Evolutionary conservation across 2,329 filamentous ascomycete genomes (phyloP).

Genomic region (Botrytis byssoidea): DNA sequence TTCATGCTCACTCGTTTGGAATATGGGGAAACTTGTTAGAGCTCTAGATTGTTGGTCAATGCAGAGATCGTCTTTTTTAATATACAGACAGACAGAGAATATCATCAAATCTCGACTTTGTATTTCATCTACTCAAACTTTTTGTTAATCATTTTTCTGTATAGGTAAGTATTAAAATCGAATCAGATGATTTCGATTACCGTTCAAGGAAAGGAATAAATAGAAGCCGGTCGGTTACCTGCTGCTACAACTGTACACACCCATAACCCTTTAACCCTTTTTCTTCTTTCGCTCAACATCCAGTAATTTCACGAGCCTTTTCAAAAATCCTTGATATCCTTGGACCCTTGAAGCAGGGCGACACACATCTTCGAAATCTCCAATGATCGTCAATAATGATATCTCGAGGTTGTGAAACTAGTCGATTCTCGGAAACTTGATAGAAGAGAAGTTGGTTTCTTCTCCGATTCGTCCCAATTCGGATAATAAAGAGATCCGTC

Average conservation of each 20-base stretch:
- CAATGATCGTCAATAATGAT: slow-evolving; percentile 21
- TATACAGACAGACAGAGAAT: not conserved
- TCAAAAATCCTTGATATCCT: slow-evolving; percentile 1
- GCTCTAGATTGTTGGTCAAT: slow-evolving; percentile 5
- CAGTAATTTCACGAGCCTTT: not conserved
- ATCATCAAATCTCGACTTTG: not conserved
- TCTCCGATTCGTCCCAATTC: slow-evolving; percentile 19
- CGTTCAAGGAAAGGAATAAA: not conserved
- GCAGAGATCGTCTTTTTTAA: not conserved
- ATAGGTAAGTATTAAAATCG: not conserved
- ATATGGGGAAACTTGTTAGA: not conserved
- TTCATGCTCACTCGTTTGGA: not conserved
- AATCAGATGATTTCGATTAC: not conserved
- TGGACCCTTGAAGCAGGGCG: slow-evolving; percentile 19
- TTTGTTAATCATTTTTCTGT: not conserved
- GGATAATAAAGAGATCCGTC: slow-evolving; percentile 14
- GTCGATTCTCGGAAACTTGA: slow-evolving; percentile 5
- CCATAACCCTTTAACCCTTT: not conserved
- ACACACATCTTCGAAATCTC: slow-evolving; percentile 7
- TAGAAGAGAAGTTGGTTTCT: not conserved
- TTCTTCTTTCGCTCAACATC: not conserved
- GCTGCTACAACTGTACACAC: not conserved
- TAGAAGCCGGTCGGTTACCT: not conserved
- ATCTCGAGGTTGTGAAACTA: slow-evolving; percentile 17
- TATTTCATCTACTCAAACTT: not conserved